phyloP scores from a whole-genome alignment of 495 filamentous ascomycete genomes.

The Aspergillus affinis region DNA sequence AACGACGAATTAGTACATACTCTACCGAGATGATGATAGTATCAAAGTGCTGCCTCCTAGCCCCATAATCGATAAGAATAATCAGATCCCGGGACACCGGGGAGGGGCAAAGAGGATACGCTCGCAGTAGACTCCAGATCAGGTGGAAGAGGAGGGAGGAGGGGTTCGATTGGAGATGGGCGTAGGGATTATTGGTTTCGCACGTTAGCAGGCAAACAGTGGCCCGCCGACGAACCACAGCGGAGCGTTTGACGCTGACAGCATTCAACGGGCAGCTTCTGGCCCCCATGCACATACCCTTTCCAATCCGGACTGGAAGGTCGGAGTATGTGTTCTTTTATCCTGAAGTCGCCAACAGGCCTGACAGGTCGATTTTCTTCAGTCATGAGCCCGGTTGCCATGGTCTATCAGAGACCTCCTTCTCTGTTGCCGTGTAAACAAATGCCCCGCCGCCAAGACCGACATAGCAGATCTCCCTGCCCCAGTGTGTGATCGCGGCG shows the following conservation, averaged over 20 bases:
- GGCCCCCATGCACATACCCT: neutral
- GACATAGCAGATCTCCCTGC: neutral
- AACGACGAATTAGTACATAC: no score
- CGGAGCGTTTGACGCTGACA: neutral
- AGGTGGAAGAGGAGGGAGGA: neutral
- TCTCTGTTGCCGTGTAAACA: neutral
- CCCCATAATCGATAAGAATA: neutral
- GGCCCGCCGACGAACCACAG: neutral
- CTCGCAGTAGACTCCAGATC: neutral
- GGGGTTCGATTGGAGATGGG: neutral
- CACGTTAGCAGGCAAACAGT: neutral
- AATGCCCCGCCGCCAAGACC: neutral
- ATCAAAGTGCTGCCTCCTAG: no score
- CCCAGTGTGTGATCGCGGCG: neutral
- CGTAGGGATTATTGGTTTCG: neutral
- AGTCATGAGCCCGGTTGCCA: neutral
- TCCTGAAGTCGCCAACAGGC: neutral
- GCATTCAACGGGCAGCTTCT: neutral
- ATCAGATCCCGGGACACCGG: neutral
- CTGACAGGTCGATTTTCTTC: neutral
- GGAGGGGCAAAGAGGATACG: neutral
- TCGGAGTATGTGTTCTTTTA: neutral
- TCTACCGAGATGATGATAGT: no score
- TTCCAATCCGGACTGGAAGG: neutral
- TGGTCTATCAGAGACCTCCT: neutral